Conservation (phyloP, 2,329 filamentous ascomycete genomes). For the Aspergillus sp. region DNA sequence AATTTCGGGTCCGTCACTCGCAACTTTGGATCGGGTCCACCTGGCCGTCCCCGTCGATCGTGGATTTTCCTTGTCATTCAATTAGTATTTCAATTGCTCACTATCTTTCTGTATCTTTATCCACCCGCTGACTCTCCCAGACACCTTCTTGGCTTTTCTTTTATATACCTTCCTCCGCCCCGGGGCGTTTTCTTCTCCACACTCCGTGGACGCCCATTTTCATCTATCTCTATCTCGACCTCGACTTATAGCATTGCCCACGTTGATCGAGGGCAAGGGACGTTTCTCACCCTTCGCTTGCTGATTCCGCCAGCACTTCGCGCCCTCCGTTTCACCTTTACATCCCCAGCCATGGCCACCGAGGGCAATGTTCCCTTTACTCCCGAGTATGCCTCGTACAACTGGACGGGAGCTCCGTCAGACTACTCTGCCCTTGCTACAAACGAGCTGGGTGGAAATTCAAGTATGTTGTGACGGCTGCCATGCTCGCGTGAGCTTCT, state of each 20-base stretch:
- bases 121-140: slow-evolving; percentile 16
- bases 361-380: slow-evolving; percentile 31
- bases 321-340: neutral
- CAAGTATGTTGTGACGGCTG: slow-evolving; percentile 59
- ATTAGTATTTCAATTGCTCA: slow-evolving; percentile 10
- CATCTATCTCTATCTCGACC: neutral
- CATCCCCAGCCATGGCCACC: slow-evolving; percentile 27
- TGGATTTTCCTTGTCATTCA: neutral
- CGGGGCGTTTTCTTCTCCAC: slow-evolving; percentile 25
- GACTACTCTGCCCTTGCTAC: slow-evolving; percentile 51
- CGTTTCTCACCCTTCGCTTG: neutral
- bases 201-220: slow-evolving; percentile 19
- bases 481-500: neutral
- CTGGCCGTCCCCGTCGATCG: slow-evolving; percentile 7
- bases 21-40: slow-evolving; percentile 6
- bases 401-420: slow-evolving; percentile 48
- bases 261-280: slow-evolving; percentile 7
- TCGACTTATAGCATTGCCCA: neutral
- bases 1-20: neutral
- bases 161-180: slow-evolving; percentile 21
- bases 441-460: slow-evolving; percentile 68
- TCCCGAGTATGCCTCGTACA: slow-evolving; percentile 50
- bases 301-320: neutral
- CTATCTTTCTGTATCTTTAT: slow-evolving; percentile 9
- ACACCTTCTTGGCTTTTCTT: slow-evolving; percentile 13